These are phyloP conservation scores for Coemansia javaensis DNA, from an alignment of 192 early-diverging fungal species.

Conservation along the genomic window DNA sequence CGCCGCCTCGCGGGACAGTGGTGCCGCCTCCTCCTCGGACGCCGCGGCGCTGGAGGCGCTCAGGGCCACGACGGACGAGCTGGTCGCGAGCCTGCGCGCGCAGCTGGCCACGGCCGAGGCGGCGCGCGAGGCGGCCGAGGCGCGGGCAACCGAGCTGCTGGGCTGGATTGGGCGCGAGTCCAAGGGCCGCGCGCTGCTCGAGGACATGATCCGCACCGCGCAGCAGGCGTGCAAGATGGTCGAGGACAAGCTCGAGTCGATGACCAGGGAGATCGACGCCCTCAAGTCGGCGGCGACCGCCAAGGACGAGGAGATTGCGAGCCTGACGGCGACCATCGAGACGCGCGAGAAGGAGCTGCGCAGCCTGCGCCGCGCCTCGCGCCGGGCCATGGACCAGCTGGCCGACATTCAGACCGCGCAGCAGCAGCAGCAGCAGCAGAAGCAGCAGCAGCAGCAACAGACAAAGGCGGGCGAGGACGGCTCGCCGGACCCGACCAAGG, in stretches of 20 bases:
- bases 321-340: slow-evolving; percentile 22
- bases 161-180: slow-evolving; percentile 51
- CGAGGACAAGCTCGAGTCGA: slow-evolving; percentile 29
- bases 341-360: slow-evolving; percentile 49
- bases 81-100: slow-evolving; percentile 17
- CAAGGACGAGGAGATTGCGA: slow-evolving; percentile 22
- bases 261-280: slow-evolving; percentile 18
- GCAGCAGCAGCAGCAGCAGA: slow-evolving; percentile 9
- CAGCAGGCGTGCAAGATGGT: slow-evolving; percentile 51
- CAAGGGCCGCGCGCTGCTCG: slow-evolving; percentile 50
- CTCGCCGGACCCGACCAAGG: slow-evolving; percentile 1
- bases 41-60: slow-evolving; percentile 23
- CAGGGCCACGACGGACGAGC: slow-evolving; percentile 28
- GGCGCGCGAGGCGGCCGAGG: slow-evolving; percentile 31
- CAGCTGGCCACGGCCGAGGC: slow-evolving; percentile 20
- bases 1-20: neutral
- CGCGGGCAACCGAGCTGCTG: slow-evolving; percentile 43
- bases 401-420: slow-evolving; percentile 25
- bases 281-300: slow-evolving; percentile 11
- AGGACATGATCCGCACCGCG: slow-evolving; percentile 49
- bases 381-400: slow-evolving; percentile 48
- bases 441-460: slow-evolving; percentile 6
- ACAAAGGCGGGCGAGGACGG: neutral
- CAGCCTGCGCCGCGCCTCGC: slow-evolving; percentile 45
- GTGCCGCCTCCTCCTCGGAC: too few species aligned